Base-by-base conservation (phyloP, 2,329 filamentous ascomycete genomes). In the Pseudocercospora fuligena region DNA sequence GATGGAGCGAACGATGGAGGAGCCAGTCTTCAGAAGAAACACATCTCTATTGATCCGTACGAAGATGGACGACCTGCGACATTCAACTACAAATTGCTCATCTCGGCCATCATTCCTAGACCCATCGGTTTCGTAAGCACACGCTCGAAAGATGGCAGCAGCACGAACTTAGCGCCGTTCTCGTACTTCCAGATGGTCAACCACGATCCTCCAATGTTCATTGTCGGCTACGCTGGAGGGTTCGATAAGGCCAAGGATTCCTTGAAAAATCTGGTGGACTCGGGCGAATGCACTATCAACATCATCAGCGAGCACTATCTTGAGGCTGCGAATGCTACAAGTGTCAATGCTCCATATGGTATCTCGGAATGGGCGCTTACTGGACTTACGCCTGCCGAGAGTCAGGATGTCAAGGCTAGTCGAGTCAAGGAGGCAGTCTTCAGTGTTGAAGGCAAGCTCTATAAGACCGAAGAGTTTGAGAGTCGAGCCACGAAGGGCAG, bases 61-160 rank as follows among this genome's bases (percentile, higher is more conserved):
- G 90, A 85, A 64, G 82, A 88, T 29, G 91, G 89, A 33, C 87
- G 94, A 0, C 85, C 88, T 0, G 80, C 87, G 0, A 81, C 83
- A 1, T 88, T 87, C 81, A 97, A 97, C 85, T 97, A 98, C 86
- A 97, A 97, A 81, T 87, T 97, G 14, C 84, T 97, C 68, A 97
- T 97, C 79, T 92, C 89, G 19, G 89, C 88, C 69, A 88, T 97
- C 71, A 86, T 93, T 16, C 94, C 94, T 0, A 88, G 94, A 12
- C 94, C 94, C 12, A 90, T 97, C 54, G 88, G 87, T 1, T 88
- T 90, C 69, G 79, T 89, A 14, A 85, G 83, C 59, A 90, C 88
- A 1, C 77, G 83, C 40, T 85, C 82, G 2, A 81, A 81, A 46
- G 90, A 93, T 74, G 92, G 91, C 23, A 79, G 72, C 19, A 83